Evolutionary conservation across 2,329 filamentous ascomycete genomes (phyloP), one percentile per base, ranked within the genome.

Genomic region (Botrytis aclada): DNA sequence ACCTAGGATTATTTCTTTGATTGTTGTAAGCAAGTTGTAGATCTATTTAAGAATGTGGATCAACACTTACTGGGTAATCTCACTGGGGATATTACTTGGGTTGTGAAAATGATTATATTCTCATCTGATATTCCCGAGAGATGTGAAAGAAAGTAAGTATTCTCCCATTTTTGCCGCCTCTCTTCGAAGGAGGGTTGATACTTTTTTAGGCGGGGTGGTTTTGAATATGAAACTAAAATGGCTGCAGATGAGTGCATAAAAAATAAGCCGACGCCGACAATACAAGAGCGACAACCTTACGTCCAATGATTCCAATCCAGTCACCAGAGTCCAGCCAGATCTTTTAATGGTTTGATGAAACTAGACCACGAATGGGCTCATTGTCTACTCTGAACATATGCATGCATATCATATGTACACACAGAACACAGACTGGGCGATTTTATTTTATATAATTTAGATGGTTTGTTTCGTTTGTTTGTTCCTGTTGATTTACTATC

Each of bases 151-250:
- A 45, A 14, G 5, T 29, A 22, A 39, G 39, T 3, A 39, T 61
- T 39, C 37, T 37, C 25, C 22, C 58, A 61, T 37, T n/a, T 39
- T n/a, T 61, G 22, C 39, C 25, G 58, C 34, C 34, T 61, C 34
- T 37, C 34, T 25, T 61, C 14, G 58, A 61, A 37, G 10, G 58
- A 37, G 32, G 58, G 0, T 61, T 39, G 32, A 61, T 39, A 61
- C 58, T 61, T 61, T 61, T 61, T 54, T 54, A 61, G 58, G 58
- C 58, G 58, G 58, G 58, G 58, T 61, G 20, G 34, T 61, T 25
- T 39, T 6, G 58, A 4, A 37, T 22, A 61, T n/a, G 58, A 37
- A 60, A 14, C 56, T 60, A 60, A 25, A 37, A 60, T 37, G 54
- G 54, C 54, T 58, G 54, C 29, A 58, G 54, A 32, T 61, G 32